A percentile compares a stretch with the other conserved stretches of the same genome.
Conservation (phyloP, 768 basidiomycete species). For the Piloderma croceum region DNA sequence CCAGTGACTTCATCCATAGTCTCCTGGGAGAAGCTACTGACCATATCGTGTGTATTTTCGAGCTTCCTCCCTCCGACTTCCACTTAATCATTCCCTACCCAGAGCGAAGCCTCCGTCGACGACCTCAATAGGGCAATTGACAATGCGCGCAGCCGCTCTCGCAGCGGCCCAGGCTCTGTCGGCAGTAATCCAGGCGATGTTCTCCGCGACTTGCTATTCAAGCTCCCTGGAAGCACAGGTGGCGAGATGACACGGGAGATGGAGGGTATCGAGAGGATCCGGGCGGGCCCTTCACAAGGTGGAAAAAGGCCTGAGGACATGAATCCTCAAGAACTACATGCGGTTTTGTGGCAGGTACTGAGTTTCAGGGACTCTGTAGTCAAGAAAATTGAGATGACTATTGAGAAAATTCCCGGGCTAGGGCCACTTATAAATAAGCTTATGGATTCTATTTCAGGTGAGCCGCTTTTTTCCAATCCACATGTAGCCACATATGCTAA, state of each 20-base stretch:
- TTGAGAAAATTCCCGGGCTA: conserved; percentile 85
- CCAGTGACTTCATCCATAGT: conserved; percentile 74
- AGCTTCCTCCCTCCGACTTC: conserved; percentile 1
- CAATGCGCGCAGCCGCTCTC: conserved; percentile 39
- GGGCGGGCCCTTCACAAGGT: conserved; percentile 51
- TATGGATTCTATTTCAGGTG: conserved; percentile 63
- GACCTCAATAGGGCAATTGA: conserved; percentile 79
- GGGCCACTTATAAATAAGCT: conserved; percentile 71
- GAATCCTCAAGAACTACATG: conserved; percentile 84
- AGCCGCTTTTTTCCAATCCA: conserved; percentile 12
- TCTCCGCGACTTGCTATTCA: conserved; percentile 56
- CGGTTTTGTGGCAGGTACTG: conserved; percentile 79
- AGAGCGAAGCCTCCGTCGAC: conserved; percentile 67
- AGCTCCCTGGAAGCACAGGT: conserved; percentile 57
- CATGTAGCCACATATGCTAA: too few species aligned
- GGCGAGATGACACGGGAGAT: conserved; percentile 68
- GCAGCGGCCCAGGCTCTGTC: conserved; percentile 29
- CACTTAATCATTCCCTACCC: conserved; percentile 1
- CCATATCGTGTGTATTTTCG: conserved; percentile 42
- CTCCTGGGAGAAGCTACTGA: conserved; percentile 69
- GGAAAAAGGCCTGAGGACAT: conserved; percentile 75
- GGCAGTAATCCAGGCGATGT: conserved; percentile 35
- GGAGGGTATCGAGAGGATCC: conserved; percentile 64
- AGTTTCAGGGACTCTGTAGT: conserved; percentile 77
- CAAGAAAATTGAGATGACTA: conserved; percentile 74